A percentile compares a stretch with the other conserved stretches of the same genome.
Evolutionary conservation across 208 protist genomes (phyloP).

Genomic region (Leishmania tropica): DNA sequence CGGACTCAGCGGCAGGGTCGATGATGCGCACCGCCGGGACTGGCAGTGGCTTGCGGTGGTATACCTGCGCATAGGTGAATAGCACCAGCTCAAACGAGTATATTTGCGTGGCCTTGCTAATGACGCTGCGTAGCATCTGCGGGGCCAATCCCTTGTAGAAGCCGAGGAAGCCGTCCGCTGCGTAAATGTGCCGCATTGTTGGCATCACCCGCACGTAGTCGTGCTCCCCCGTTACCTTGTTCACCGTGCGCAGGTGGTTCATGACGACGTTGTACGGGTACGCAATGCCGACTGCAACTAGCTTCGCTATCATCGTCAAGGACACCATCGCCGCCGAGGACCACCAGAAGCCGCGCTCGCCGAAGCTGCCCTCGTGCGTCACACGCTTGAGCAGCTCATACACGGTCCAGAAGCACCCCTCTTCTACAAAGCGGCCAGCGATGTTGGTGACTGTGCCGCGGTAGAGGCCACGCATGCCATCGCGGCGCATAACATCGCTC

Average conservation of each 20-base stretch:
- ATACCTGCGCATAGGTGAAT: constrained; percentile 68
- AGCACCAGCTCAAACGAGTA: constrained; percentile 88
- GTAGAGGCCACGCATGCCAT: constrained; percentile 83
- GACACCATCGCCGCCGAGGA: constrained; percentile 76
- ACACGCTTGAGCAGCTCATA: constrained; percentile 88
- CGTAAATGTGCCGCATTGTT: constrained; percentile 80
- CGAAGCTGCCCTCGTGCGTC: constrained; percentile 65
- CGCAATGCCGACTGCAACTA: constrained; percentile 64
- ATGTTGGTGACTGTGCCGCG: constrained; percentile 88
- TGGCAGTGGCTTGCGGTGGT: constrained; percentile 10
- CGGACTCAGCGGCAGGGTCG: constrained; percentile 11
- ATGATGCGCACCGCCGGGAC: constrained; percentile 18
- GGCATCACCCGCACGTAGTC: constrained; percentile 69
- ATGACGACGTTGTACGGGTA: constrained; percentile 94
- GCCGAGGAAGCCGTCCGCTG: constrained; percentile 67
- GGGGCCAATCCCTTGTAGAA: constrained; percentile 92
- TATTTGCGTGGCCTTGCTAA: constrained; percentile 89
- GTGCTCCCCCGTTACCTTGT: constrained; percentile 74
- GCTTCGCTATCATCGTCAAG: constrained; percentile 82
- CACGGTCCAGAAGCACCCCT: constrained; percentile 86
- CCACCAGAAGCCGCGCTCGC: constrained; percentile 51
- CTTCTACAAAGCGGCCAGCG: constrained; percentile 83
- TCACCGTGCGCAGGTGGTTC: constrained; percentile 89
- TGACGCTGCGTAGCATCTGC: constrained; percentile 80
- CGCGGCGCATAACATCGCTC: constrained; percentile 60